These are phyloP conservation scores for Trametes maxima DNA, from an alignment of 768 basidiomycete genomes.

Conservation along the genomic window DNA sequence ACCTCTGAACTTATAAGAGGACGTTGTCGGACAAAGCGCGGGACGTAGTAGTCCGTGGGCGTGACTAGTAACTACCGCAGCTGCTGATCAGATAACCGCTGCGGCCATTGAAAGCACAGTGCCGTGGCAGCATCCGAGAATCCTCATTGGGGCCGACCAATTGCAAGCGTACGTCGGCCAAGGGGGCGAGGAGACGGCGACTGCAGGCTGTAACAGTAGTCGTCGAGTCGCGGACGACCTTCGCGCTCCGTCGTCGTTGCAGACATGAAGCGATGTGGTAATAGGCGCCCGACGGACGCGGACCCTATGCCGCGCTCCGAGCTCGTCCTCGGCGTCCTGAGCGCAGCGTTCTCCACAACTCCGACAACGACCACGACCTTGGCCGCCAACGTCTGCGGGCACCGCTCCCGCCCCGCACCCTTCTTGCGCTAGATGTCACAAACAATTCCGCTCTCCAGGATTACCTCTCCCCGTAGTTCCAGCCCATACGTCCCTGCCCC, in stretches of 20 bases:
- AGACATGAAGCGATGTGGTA: background rate
- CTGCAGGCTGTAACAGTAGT: no score
- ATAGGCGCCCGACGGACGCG: background rate
- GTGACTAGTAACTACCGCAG: background rate
- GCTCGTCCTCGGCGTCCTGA: background rate
- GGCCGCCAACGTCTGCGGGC: constrained; percentile 4
- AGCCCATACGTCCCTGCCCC: constrained; percentile 14
- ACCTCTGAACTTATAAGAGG: background rate
- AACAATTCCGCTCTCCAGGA: constrained; percentile 17
- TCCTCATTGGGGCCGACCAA: background rate
- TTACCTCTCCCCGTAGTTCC: background rate
- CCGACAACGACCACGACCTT: constrained; percentile 9
- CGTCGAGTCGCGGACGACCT: no score
- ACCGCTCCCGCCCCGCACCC: background rate
- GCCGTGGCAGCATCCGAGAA: background rate
- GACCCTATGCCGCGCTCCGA: background rate
- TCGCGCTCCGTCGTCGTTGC: background rate
- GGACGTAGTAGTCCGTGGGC: no score
- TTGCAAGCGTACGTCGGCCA: background rate
- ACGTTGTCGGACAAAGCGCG: no score
- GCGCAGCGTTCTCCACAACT: background rate
- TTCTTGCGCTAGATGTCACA: constrained; percentile 11
- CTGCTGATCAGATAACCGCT: constrained; percentile 1
- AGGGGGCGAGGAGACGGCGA: background rate
- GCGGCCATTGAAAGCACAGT: background rate